phyloP scores from a whole-genome alignment of 352 stramenopile species.

The Phytophthora cactorum region DNA sequence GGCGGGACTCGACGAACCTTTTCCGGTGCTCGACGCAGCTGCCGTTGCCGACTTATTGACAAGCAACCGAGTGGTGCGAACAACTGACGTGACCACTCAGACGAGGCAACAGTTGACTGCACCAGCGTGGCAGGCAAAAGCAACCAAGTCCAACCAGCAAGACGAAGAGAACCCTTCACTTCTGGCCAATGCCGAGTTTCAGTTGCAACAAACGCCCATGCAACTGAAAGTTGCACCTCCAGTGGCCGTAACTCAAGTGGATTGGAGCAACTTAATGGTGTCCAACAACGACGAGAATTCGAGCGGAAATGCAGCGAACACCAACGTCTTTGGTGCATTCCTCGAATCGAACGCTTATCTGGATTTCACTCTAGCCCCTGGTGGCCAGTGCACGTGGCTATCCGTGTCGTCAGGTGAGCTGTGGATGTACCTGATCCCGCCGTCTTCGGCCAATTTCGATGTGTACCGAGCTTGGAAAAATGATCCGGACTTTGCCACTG shows the following conservation, averaged over 20 bases:
- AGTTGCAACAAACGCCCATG: constrained; percentile 47
- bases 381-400: constrained; percentile 66
- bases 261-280: constrained; percentile 57
- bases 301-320: constrained; percentile 31
- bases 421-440: constrained; percentile 73
- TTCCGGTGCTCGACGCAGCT: constrained; percentile 45
- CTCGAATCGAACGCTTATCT: constrained; percentile 65
- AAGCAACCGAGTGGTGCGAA: constrained; percentile 38
- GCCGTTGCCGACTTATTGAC: constrained; percentile 45
- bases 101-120: constrained; percentile 42
- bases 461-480: constrained; percentile 69
- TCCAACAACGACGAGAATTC: constrained; percentile 5
- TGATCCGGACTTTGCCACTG: constrained; percentile 38
- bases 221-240: constrained; percentile 47
- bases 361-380: constrained; percentile 66
- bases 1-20: constrained; percentile 32
- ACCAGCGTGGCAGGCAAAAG: constrained; percentile 32
- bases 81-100: constrained; percentile 49
- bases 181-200: constrained; percentile 63
- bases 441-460: constrained; percentile 49
- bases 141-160: constrained; percentile 17
- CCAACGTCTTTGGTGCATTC: constrained; percentile 64
- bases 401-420: constrained; percentile 67
- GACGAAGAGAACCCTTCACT: constrained; percentile 16
- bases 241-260: constrained; percentile 54